Base-by-base conservation (phyloP, 2,329 filamentous ascomycete species). In the Nothopassalora personata region DNA sequence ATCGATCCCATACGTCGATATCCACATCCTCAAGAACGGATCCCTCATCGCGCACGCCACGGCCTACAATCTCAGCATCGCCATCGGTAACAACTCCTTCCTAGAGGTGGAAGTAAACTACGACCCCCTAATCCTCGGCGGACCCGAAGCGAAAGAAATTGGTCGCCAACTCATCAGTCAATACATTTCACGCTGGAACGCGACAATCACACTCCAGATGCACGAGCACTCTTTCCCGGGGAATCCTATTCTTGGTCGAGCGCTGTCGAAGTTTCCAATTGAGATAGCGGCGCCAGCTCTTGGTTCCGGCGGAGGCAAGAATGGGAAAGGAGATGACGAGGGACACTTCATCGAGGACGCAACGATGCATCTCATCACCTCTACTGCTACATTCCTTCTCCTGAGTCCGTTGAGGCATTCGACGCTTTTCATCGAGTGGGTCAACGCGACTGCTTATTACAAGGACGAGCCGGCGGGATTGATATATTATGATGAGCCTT, bases 111-210 rank as follows among this genome's bases (percentile, higher is more conserved):
- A 82, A 27, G 88, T 87, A 0, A 80, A 82, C 0, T 97, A 91
- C 90, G 84, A 89, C 64, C 92, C 92, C 0, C 74, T 79, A 3
- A 80, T 72, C 4, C 72, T 83, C 60, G 83, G 86, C 39, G 90
- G 89, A 9, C 67, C 79, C n/a, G 71, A 79, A 55, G 89, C 85
- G 2, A 80, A 79, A 47, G 73, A 78, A 30, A 80, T 86, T 61
- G 91, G 89, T 1, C 81, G 84, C 55, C 83, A 91, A 50, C 77
- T 97, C 19, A 75, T 97, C 9, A 96, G 91, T 1, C 85, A 90
- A 67, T 97, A 94, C 69, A 79, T 97, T 10, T 97, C 92, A 3
- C 91, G 91, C 8, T 86, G 83, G 72, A 97, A 97, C 75, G 91
- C 89, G 0, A 91, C 85, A 19, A 75, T 97, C 48, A 89, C 86